These are phyloP conservation scores for Allantophomopsis lycopodina DNA, from an alignment of 2,329 filamentous ascomycete genomes.

Conservation along the genomic window DNA sequence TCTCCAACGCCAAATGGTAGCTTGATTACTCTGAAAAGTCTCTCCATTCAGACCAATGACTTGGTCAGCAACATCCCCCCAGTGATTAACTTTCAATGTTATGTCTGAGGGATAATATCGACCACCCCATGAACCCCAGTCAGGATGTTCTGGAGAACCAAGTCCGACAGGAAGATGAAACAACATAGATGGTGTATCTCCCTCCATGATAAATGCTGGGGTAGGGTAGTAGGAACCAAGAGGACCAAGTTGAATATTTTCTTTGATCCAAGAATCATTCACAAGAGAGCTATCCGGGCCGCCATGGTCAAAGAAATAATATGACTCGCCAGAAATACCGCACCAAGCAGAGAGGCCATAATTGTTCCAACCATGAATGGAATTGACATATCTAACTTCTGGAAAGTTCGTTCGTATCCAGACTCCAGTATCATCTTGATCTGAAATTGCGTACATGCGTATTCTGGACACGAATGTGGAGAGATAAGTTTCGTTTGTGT, in stretches of 20 bases:
- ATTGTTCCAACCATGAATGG: constrained; percentile 30
- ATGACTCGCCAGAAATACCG: constrained; percentile 29
- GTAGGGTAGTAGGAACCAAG: constrained; percentile 23
- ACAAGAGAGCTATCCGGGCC: constrained; percentile 26
- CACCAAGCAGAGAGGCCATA: constrained; percentile 30
- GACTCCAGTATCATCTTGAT: constrained; percentile 31
- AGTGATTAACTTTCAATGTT: constrained; percentile 7
- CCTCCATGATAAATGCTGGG: constrained; percentile 28
- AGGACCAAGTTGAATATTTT: constrained; percentile 30
- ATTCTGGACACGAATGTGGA: constrained; percentile 19
- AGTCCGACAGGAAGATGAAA: constrained; percentile 24
- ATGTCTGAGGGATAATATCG: constrained; percentile 15
- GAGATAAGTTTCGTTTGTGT: constrained; percentile 12
- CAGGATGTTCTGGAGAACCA: constrained; percentile 18
- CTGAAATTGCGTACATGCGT: constrained; percentile 29
- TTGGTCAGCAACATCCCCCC: constrained; percentile 15
- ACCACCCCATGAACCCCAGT: constrained; percentile 25
- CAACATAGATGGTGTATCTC: constrained; percentile 23
- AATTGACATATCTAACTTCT: constrained; percentile 29
- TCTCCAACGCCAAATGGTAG: constrained; percentile 34
- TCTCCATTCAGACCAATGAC: constrained; percentile 17
- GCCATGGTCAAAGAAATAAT: constrained; percentile 26
- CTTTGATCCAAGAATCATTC: constrained; percentile 25
- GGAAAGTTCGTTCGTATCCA: constrained; percentile 32
- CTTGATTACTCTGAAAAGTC: constrained; percentile 22